phyloP scores from a whole-genome alignment of 2,329 filamentous ascomycete genomes.

The Beauveria medogensis region DNA sequence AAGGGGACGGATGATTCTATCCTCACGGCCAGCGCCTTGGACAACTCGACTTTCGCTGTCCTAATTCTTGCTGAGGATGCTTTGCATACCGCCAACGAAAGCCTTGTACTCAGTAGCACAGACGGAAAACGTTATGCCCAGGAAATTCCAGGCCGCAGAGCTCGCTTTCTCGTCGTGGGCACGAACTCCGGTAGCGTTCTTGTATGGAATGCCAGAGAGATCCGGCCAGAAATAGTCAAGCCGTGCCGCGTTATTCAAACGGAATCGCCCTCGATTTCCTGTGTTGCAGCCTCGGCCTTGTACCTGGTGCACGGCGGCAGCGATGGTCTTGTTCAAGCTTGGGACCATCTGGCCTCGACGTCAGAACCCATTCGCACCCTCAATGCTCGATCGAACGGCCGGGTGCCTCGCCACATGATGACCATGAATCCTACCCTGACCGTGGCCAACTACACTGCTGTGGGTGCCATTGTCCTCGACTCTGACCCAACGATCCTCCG shows the following conservation, averaged over 20 bases:
- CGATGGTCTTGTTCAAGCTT: constrained; percentile 90
- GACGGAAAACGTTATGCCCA: constrained; percentile 28
- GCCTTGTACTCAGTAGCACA: constrained; percentile 41
- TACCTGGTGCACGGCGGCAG: constrained; percentile 90
- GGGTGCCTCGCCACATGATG: constrained; percentile 65
- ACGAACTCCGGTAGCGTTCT: constrained; percentile 70
- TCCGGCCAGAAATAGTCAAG: constrained; percentile 35
- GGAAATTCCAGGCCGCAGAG: constrained; percentile 78
- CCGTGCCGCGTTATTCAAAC: constrained; percentile 81
- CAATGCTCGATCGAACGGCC: constrained; percentile 74
- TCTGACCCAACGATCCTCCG: constrained; percentile 79
- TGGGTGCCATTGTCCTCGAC: constrained; percentile 77
- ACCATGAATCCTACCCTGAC: constrained; percentile 48
- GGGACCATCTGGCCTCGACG: constrained; percentile 87
- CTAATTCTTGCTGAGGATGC: constrained; percentile 73
- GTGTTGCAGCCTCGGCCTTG: constrained; percentile 72
- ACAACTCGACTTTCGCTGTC: constrained; percentile 64
- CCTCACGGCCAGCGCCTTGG: constrained; percentile 64
- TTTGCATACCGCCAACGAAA: constrained; percentile 36
- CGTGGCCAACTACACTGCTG: constrained; percentile 70
- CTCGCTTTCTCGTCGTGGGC: constrained; percentile 72
- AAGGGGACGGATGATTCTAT: constrained; percentile 50
- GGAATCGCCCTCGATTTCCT: constrained; percentile 80
- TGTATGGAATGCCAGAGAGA: constrained; percentile 76
- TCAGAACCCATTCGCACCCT: constrained; percentile 73